Percentiles rank a stretch among this genome's conserved stretches.
Evolutionary conservation across 202 grass and related monocot genomes (phyloP).

Genomic region (Schoenoplectus tabernaemontani): DNA sequence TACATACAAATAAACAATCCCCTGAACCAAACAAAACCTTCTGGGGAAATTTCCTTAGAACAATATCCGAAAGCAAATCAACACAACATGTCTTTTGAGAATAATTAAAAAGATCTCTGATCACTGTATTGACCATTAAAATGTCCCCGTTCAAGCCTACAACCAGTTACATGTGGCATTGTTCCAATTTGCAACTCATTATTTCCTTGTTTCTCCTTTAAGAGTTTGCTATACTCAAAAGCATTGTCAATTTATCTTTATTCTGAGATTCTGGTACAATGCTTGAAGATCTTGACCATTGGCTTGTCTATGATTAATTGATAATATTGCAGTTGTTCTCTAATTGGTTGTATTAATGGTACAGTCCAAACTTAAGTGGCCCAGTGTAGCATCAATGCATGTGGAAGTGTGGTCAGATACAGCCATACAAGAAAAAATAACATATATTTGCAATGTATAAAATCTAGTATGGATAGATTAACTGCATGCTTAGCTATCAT

Average conservation of each 20-base stretch:
- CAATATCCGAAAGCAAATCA: background rate
- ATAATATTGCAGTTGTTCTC: background rate
- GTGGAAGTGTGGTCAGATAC: background rate
- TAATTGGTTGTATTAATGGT: background rate
- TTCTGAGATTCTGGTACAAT: background rate
- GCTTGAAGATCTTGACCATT: background rate
- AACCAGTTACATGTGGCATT: conserved; percentile 1
- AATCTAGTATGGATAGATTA: background rate
- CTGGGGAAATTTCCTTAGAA: background rate
- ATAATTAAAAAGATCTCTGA: background rate
- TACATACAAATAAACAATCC: background rate
- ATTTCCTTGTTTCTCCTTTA: background rate
- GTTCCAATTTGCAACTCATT: conserved; percentile 3
- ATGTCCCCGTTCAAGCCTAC: background rate
- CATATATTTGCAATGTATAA: background rate
- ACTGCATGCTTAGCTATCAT: background rate
- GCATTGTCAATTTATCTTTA: background rate
- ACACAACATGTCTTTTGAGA: background rate
- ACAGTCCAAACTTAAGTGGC: conserved; percentile 2
- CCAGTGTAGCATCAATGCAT: background rate
- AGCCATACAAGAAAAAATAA: background rate
- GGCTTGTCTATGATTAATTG: background rate
- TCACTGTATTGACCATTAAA: background rate
- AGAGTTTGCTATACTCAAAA: background rate
- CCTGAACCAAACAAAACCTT: background rate